phyloP scores from a whole-genome alignment of 305 asterid genomes.

The Coffea humblotiana region DNA sequence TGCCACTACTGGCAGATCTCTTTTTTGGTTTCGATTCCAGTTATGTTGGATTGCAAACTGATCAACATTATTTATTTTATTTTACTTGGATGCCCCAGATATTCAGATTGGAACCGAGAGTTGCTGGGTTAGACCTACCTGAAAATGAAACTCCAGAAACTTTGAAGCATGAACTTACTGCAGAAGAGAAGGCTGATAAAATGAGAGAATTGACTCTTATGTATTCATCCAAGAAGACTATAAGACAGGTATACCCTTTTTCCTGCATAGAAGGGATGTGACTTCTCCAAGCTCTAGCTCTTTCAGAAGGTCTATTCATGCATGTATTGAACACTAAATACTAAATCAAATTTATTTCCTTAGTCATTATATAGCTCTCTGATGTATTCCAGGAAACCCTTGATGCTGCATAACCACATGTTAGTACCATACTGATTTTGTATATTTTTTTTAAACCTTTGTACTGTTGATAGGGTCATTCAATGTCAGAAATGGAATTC shows the following conservation, averaged over 20 bases:
- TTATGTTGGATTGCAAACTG: neutral
- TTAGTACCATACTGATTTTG: neutral
- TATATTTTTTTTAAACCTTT: neutral
- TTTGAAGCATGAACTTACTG: conserved; percentile 35
- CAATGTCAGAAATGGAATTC: neutral
- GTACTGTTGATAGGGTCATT: neutral
- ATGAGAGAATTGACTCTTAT: conserved; percentile 19
- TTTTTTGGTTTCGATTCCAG: neutral
- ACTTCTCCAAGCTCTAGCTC: neutral
- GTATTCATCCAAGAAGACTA: conserved; percentile 49
- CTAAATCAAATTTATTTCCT: neutral
- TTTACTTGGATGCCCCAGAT: conserved; percentile 36
- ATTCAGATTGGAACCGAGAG: conserved; percentile 66
- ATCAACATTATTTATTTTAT: neutral
- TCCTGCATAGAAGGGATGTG: neutral
- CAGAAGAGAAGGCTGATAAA: conserved; percentile 37
- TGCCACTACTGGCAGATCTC: neutral
- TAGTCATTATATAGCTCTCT: neutral
- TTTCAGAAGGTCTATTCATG: neutral
- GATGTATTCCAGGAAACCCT: too few relatives aligned
- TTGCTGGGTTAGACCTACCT: conserved; percentile 34
- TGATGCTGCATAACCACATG: neutral
- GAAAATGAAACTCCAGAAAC: conserved; percentile 38
- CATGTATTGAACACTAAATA: neutral
- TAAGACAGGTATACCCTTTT: conserved; percentile 43